Conservation (phyloP, 2,329 filamentous ascomycete genomes). For the Orbilia quercus region DNA sequence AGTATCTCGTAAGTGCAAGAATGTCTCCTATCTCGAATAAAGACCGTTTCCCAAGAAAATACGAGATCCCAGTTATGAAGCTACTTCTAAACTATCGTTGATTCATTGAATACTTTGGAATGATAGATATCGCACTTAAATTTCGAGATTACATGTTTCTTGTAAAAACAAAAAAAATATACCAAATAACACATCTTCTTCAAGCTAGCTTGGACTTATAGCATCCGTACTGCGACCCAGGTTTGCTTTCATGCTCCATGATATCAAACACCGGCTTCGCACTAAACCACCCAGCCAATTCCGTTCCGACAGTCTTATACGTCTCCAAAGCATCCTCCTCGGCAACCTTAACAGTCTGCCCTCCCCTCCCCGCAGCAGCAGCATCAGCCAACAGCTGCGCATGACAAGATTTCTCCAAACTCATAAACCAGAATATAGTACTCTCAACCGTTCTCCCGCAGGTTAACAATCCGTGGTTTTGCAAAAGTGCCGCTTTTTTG, state of each 20-base stretch:
- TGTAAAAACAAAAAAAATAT: too few relatives aligned
- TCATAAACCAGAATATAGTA: constrained; percentile 69
- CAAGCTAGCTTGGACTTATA: constrained; percentile 27
- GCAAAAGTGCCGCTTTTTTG: constrained; percentile 68
- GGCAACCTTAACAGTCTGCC: constrained; percentile 73
- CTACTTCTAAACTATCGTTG: too few relatives aligned
- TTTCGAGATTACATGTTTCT: too few relatives aligned
- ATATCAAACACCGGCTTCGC: constrained; percentile 78
- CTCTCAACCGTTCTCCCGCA: constrained; percentile 67
- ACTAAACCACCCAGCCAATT: constrained; percentile 75
- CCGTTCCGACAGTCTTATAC: constrained; percentile 73
- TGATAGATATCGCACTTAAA: too few relatives aligned
- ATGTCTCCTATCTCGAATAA: too few relatives aligned
- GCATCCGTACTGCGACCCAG: constrained; percentile 64
- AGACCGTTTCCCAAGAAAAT: too few relatives aligned
- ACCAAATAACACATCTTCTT: too few relatives aligned
- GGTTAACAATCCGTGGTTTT: constrained; percentile 70
- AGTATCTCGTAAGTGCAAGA: too few relatives aligned
- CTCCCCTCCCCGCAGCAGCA: constrained; percentile 72
- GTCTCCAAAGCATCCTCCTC: constrained; percentile 77
- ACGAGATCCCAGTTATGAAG: too few relatives aligned
- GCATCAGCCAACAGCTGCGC: constrained; percentile 69
- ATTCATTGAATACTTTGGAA: too few relatives aligned
- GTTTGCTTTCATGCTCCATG: constrained; percentile 66
- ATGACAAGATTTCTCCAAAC: constrained; percentile 62